Percentiles rank a stretch among this genome's conserved stretches.
Conservation (phyloP, 441 rosid genomes). For the Rhodomyrtus psidioides region DNA sequence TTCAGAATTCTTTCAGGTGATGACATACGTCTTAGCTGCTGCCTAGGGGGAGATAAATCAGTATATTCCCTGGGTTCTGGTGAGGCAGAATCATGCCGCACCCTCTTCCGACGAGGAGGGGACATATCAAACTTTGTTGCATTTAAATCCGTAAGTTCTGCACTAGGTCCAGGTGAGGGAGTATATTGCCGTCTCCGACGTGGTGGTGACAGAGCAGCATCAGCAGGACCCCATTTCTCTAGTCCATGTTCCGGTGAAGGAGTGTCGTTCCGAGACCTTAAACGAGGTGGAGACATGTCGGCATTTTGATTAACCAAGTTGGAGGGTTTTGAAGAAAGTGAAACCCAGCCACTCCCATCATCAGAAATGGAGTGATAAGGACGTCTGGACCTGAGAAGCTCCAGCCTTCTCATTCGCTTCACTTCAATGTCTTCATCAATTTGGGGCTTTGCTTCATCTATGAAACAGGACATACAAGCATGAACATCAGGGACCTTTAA, state of each 20-base stretch:
- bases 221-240: slow-evolving; percentile 7
- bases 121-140: slow-evolving; percentile 11
- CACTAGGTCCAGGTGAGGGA: slow-evolving; percentile 21
- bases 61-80: background rate
- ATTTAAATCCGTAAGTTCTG: background rate
- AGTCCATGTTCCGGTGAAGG: slow-evolving; percentile 32
- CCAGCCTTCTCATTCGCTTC: slow-evolving; percentile 77
- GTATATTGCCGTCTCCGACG: slow-evolving; percentile 14
- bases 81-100: background rate
- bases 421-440: slow-evolving; percentile 90
- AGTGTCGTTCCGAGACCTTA: slow-evolving; percentile 42
- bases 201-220: slow-evolving; percentile 30
- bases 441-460: slow-evolving; percentile 58
- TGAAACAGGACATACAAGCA: background rate
- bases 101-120: slow-evolving; percentile 18
- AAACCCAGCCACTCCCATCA: slow-evolving; percentile 95
- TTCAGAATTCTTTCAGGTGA: background rate
- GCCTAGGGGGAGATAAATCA: background rate
- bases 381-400: slow-evolving; percentile 50
- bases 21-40: background rate
- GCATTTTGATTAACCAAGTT: slow-evolving; percentile 16
- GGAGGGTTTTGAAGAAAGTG: slow-evolving; percentile 27
- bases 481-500: background rate
- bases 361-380: slow-evolving; percentile 62
- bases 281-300: slow-evolving; percentile 56